A percentile compares a stretch with the other conserved stretches of the same genome.
phyloP scores from a whole-genome alignment of 176 grass and related monocot species.

The Hyparrhenia diplandra region DNA sequence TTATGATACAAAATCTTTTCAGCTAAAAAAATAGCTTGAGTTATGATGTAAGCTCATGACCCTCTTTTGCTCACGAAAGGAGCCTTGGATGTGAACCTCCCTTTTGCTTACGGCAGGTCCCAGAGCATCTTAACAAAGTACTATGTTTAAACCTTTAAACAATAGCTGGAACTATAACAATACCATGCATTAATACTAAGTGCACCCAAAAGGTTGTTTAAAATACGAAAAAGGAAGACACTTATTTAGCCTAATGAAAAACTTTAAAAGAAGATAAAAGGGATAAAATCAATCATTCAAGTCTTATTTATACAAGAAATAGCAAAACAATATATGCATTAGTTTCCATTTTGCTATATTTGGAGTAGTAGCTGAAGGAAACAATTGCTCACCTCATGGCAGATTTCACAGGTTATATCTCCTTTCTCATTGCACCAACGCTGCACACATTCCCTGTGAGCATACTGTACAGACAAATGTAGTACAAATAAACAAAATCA shows the following conservation, averaged over 20 bases:
- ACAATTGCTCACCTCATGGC: slow-evolving; percentile 60
- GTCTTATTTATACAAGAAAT: background rate
- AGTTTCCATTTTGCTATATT: background rate
- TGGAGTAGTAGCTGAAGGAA: slow-evolving; percentile 3
- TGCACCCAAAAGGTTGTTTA: background rate
- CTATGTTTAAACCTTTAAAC: slow-evolving; percentile 2
- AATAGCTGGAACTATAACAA: background rate
- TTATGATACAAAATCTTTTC: background rate
- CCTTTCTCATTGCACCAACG: slow-evolving; percentile 95
- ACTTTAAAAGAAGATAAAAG: background rate
- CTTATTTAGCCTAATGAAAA: slow-evolving; percentile 2
- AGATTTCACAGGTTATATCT: slow-evolving; percentile 89
- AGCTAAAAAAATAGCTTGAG: background rate
- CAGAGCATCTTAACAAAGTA: background rate
- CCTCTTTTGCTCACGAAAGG: background rate
- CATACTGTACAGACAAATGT: slow-evolving; percentile 50
- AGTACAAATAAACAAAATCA: background rate
- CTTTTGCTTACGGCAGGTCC: background rate
- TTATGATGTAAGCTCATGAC: background rate
- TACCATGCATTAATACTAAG: background rate
- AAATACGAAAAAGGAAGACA: background rate
- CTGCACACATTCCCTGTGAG: slow-evolving; percentile 92
- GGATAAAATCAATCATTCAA: background rate
- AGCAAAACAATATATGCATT: background rate
- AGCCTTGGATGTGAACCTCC: background rate